Conservation (phyloP, 2,329 filamentous ascomycete genomes). For the Nigrospora osmanthi region DNA sequence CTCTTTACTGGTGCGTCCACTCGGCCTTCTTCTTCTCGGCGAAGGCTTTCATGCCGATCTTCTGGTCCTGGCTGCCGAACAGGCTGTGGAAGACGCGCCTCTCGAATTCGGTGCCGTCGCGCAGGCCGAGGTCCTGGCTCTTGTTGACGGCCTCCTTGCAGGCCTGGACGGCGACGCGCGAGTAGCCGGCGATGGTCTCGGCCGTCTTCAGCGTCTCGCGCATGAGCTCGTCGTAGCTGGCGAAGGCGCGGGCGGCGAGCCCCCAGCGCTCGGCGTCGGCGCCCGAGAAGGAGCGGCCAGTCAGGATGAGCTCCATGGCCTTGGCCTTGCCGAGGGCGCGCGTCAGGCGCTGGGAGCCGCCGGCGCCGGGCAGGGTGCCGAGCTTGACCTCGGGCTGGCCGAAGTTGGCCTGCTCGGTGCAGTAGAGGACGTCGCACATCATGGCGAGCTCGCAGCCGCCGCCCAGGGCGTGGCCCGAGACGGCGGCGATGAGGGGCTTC, state of each 20-base stretch:
- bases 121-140: constrained; percentile 82
- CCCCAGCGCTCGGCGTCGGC: constrained; percentile 86
- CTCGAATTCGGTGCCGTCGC: constrained; percentile 93
- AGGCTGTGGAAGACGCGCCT: constrained; percentile 84
- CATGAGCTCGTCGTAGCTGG: constrained; percentile 73
- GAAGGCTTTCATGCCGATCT: constrained; percentile 95
- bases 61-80: constrained; percentile 94
- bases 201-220: constrained; percentile 76
- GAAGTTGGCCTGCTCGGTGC: constrained; percentile 77
- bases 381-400: constrained; percentile 97
- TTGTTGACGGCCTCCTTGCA: constrained; percentile 99
- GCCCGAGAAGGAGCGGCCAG: constrained; percentile 76
- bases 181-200: constrained; percentile 82
- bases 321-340: constrained; percentile 74
- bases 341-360: constrained; percentile 83
- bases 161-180: constrained; percentile 77
- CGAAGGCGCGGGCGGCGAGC: constrained; percentile 75
- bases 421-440: constrained; percentile 96
- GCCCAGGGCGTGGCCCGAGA: constrained; percentile 89
- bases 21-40: constrained; percentile 88
- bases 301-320: constrained; percentile 88
- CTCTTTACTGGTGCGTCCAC: constrained; percentile 69
- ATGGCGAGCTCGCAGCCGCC: constrained; percentile 95
- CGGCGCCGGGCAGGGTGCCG: constrained; percentile 84
- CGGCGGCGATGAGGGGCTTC: constrained; percentile 89